Conservation (phyloP, 2,329 filamentous ascomycete species). For the Pseudogymnoascus sp. region DNA sequence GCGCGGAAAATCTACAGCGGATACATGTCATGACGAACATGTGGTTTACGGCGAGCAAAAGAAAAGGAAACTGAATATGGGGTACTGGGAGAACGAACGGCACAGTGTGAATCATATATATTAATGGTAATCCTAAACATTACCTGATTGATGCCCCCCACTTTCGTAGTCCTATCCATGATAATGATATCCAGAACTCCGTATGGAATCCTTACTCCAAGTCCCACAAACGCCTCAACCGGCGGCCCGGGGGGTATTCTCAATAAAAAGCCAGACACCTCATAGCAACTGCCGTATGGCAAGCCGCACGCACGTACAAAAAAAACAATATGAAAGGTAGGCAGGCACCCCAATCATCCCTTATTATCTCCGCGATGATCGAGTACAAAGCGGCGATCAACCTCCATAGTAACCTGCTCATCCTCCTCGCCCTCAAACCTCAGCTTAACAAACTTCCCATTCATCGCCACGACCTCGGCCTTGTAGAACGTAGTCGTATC, state of each 20-base stretch:
- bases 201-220: background rate
- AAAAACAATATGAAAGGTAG: background rate
- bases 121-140: background rate
- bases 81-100: no score
- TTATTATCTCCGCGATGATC: conserved; percentile 47
- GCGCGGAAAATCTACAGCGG: no score
- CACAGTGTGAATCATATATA: background rate
- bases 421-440: conserved; percentile 76
- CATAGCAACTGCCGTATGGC: background rate
- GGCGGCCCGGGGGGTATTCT: background rate
- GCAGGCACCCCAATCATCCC: background rate
- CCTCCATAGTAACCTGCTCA: conserved; percentile 62
- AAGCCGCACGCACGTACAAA: background rate
- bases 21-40: background rate
- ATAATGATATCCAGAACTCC: background rate
- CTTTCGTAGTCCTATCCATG: no score
- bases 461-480: conserved; percentile 68
- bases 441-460: conserved; percentile 49
- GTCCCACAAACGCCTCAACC: background rate
- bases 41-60: background rate
- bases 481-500: conserved; percentile 82
- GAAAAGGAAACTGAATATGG: no score
- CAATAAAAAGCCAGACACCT: background rate
- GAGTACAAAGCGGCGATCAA: conserved; percentile 67
- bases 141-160: no score